These are phyloP conservation scores for Aristolochia fimbriata DNA, from an alignment of 164 flowering plant species.

Conservation along the genomic window DNA sequence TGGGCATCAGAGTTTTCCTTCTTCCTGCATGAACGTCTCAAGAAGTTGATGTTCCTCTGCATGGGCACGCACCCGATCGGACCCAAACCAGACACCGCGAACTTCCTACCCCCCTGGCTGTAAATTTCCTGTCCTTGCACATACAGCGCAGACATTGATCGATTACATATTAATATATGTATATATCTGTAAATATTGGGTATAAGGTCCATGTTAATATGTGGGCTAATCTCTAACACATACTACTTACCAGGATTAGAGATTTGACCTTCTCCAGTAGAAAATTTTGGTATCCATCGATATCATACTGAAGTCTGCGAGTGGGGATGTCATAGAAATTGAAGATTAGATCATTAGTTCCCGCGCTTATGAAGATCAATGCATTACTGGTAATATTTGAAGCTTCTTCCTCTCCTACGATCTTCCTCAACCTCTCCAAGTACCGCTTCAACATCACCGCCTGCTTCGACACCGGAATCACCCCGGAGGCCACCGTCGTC, in stretches of 20 bases:
- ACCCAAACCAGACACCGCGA: conserved; percentile 31
- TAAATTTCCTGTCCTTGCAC: conserved; percentile 25
- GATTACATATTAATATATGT: no score
- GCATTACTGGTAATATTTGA: conserved; percentile 16
- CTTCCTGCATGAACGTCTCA: conserved; percentile 19
- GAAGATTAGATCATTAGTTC: conserved; percentile 29
- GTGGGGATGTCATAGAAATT: conserved; percentile 28
- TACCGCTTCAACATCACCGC: conserved; percentile 18
- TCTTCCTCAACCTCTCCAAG: conserved; percentile 15
- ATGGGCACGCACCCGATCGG: conserved; percentile 48
- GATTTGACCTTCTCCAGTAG: conserved; percentile 8
- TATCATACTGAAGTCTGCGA: conserved; percentile 14
- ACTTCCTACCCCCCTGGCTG: conserved; percentile 30
- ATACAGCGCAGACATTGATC: no score
- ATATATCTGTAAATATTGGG: no score
- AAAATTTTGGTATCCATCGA: conserved; percentile 32
- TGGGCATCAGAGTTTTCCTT: conserved; percentile 31
- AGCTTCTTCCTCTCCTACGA: conserved; percentile 28
- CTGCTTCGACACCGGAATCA: conserved; percentile 30
- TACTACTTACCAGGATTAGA: no score
- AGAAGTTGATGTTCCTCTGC: conserved; percentile 9
- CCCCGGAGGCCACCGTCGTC: conserved; percentile 7
- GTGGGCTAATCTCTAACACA: no score
- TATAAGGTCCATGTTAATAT: no score
- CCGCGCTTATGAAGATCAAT: conserved; percentile 33